Evolutionary conservation across 139 green algal genomes (phyloP), one percentile per base, ranked within the genome.

Genomic region (Picochlorum costavermella): DNA sequence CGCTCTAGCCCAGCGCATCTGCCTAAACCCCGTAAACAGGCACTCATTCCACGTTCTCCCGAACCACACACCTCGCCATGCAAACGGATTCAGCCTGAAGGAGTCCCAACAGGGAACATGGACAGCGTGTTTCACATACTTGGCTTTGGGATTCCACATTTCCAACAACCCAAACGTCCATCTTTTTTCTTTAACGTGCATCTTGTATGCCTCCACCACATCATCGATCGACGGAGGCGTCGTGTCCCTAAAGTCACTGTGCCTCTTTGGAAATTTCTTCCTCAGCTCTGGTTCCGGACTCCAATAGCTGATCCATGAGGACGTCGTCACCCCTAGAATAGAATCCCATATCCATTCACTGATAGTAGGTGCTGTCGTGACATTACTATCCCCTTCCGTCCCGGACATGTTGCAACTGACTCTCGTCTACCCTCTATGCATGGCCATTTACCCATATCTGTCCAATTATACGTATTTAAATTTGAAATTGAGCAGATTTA

Each of bases 61-160:
- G 49, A 68, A 64, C 16, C 26, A 70, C 30, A 56, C 6, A 5
- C 74, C 74, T 3, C 74, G 60, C 74, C 74, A 81, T 36, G 23
- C 25, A 11, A 56, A 65, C 1, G 70, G 70, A 43, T 72, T 64
- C 16, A 60, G 71, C 13, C 55, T 65, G 56, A 75, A 81, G 10
- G 30, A 63, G 43, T 78, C 71, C 65, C 74, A 81, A 60, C 74
- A 81, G 30, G 74, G 74, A 5, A 81, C 50, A 30, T 81, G 74
- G 23, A 43, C 14, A 55, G 55, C 36, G 43, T 60, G 62, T 60
- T 60, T 60, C 31, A 50, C 56, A 23, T n/a, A 43, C 30, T 68
- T 60, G 6, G 43, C 17, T 29, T 50, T 51, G n/a, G 44, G 17
- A 63, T 58, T 66, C 72, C 72, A 79, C 69, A 77, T 78, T 37